Conservation (phyloP, 2,329 filamentous ascomycete genomes). For the Nemania serpens region DNA sequence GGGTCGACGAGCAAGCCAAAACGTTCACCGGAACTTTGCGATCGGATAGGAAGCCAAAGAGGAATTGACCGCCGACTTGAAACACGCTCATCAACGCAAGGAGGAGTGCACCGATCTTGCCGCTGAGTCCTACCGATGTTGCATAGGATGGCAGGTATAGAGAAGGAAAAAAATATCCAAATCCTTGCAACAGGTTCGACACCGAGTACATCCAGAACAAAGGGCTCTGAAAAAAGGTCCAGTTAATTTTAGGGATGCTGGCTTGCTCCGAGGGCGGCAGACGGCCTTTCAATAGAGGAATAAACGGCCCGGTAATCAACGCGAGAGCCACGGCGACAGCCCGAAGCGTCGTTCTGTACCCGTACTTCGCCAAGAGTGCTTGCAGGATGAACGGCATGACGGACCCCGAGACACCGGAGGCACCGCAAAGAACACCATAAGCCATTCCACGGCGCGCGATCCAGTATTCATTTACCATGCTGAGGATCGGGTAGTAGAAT, state of each 20-base stretch:
- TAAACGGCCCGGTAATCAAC: slow-evolving; percentile 46
- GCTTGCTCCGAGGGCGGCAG: slow-evolving; percentile 40
- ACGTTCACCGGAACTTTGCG: slow-evolving; percentile 46
- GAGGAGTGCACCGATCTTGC: slow-evolving; percentile 48
- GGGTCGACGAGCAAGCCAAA: slow-evolving; percentile 49
- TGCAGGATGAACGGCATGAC: slow-evolving; percentile 47
- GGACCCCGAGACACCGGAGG: slow-evolving; percentile 39
- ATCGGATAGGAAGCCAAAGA: slow-evolving; percentile 56
- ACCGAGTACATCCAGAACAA: slow-evolving; percentile 57
- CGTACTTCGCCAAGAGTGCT: slow-evolving; percentile 44
- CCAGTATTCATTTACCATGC: slow-evolving; percentile 49
- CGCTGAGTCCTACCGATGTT: slow-evolving; percentile 43
- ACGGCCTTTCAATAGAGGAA: slow-evolving; percentile 46
- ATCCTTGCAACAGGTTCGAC: slow-evolving; percentile 55
- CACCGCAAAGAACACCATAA: slow-evolving; percentile 42
- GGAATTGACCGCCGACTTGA: slow-evolving; percentile 54
- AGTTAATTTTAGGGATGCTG: slow-evolving; percentile 35
- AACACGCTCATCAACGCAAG: slow-evolving; percentile 55
- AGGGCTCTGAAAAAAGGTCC: slow-evolving; percentile 48
- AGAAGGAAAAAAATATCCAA: slow-evolving; percentile 60
- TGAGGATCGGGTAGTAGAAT: slow-evolving; percentile 45
- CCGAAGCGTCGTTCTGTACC: slow-evolving; percentile 44
- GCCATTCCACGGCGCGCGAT: slow-evolving; percentile 46
- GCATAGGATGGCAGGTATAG: slow-evolving; percentile 56
- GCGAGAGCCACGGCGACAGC: slow-evolving; percentile 43